Evolutionary conservation across 2,329 filamentous ascomycete genomes (phyloP), one percentile per base, ranked within the genome.

Genomic region (Escovopsis sp.): DNA sequence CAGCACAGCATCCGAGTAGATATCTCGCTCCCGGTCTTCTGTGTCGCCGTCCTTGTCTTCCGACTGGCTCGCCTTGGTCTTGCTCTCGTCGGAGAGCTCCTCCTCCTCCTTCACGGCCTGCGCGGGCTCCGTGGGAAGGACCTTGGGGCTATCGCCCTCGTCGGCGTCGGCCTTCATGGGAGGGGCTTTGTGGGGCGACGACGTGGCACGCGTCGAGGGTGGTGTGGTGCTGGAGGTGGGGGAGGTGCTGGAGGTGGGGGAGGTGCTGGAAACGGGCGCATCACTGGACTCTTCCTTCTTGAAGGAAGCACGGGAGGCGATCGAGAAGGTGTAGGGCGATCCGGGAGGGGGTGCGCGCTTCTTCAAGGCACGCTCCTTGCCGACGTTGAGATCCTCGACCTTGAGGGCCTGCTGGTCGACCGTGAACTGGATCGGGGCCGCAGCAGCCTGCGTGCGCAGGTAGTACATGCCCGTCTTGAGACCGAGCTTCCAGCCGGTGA

Each of bases 401-500:
- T 87, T 85, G 53, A 98, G 79, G 43, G 85, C 84, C 65, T 94
- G 85, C 65, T 98, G 89, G 60, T 98, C 91, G 57, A 98, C 91
- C 5, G 91, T 98, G 71, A 98, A 98, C 65, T 98, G 91, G 51
- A 98, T 98, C 41, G 91, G 91, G 37, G 88, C 87, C 14, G 88
- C 88, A 31, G 91, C 91, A 48, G 91, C 91, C 79, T 94, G 91
- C 38, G 91, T 98, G 56, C 91, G 86, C 53, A 98, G 80, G 67
- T 98, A 98, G 79, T 98, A 98, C 91, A 98, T 96, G 70, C 91
- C 91, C 31, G 91, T 98, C 82, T 98, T 98, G 53, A 98, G 77
- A 57, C 91, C 91, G 51, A 96, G 80, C 74, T 96, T 98, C 91
- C 91, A 98, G 54, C 91, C 91, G 39, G 91, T 77, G 59, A 98